Percentiles rank a stretch among this genome's conserved stretches.
Conservation (phyloP, 768 basidiomycete species). For the Baorangia bicolor region DNA sequence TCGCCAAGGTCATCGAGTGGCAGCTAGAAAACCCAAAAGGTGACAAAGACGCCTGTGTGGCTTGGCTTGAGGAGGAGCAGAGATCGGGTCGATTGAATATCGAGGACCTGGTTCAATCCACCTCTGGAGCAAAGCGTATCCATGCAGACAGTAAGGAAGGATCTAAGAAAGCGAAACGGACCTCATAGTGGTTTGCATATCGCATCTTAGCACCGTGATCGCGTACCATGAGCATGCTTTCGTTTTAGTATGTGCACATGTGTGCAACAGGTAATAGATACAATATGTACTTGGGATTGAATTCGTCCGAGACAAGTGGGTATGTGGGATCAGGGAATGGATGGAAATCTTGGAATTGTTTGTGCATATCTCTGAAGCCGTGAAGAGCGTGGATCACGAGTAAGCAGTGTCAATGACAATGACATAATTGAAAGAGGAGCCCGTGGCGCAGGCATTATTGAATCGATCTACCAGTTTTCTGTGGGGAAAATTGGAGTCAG, state of each 20-base stretch:
- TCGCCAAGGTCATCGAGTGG: constrained; percentile 78
- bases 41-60: constrained; percentile 62
- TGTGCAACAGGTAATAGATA: constrained; percentile 18
- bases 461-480: constrained; percentile 15
- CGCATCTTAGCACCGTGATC: neutral
- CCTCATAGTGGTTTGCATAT: neutral
- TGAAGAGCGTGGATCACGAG: neutral
- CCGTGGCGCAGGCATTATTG: neutral
- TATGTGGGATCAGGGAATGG: neutral
- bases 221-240: constrained; percentile 2
- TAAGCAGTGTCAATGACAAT: neutral
- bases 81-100: constrained; percentile 43
- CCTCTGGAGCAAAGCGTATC: constrained; percentile 26
- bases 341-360: neutral
- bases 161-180: constrained; percentile 35
- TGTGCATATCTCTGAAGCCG: constrained; percentile 4
- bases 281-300: constrained; percentile 14
- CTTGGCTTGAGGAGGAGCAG: constrained; percentile 65
- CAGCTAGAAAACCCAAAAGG: constrained; percentile 74
- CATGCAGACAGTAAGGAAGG: constrained; percentile 17
- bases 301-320: constrained; percentile 8
- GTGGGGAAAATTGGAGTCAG: constrained; percentile 11
- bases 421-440: neutral
- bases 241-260: neutral
- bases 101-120: constrained; percentile 24